Evolutionary conservation across 73 alveolate genomes (phyloP), one percentile per base, ranked within the genome.

Genomic region (Paramecium bursaria): DNA sequence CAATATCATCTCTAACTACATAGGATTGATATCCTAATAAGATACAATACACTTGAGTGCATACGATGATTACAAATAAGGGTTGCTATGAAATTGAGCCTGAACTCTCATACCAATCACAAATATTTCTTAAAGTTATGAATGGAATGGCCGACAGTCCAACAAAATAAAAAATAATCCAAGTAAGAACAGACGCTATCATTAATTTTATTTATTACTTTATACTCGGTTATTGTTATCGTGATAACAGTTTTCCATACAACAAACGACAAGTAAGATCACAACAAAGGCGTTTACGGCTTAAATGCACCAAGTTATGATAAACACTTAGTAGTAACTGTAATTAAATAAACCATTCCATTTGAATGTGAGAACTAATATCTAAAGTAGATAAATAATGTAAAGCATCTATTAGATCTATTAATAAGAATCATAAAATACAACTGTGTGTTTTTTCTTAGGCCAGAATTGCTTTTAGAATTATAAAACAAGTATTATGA

Each of bases 21-120:
- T 14, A 57, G 17, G 33, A 57, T 11, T 10, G 33, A 57, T 14
- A 57, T 9, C 17, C 27, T 23, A 42, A 57, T 57, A 57, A 3
- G 33, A 23, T 42, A 57, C 27, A 57, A 57, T 57, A 57, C 76
- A 57, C 2, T n/a, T 29, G 9, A 57, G 22, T 9, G 33, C 19
- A 27, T 48, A 27, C 7, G 33, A 7, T n/a, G 76, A 23, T 57
- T 48, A 25, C 29, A 57, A 27, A n/a, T 57, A 10, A 4, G 33
- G 13, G 17, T 23, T 57, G 17, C 11, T 57, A 3, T 57, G 33
- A 2, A 15, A 1, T 39, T n/a, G 15, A 47, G 33, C 55, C n/a
- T n/a, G n/a, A n/a, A n/a, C 11, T 19, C 21, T 67, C 82, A 67
- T 67, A 67, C 15, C 6, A 67, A 7, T 67, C 54, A 67, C 82